Conservation (phyloP, 345 rosid species). For the Mallotus nudiflorus region DNA sequence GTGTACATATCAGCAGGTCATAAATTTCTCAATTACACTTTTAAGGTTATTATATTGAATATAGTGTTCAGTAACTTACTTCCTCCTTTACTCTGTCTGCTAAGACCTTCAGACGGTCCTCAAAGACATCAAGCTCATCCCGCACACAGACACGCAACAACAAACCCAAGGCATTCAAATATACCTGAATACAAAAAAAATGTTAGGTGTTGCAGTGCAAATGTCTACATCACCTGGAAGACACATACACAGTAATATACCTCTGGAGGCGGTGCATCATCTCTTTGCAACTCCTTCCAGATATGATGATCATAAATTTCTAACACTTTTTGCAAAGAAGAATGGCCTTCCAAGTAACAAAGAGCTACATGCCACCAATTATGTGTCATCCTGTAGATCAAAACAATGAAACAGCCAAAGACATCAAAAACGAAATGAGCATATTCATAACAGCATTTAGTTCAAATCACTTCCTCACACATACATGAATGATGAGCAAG, state of each 20-base stretch:
- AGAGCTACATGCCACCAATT: constrained; percentile 99
- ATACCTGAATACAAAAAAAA: constrained; percentile 51
- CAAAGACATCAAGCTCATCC: constrained; percentile 47
- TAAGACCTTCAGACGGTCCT: constrained; percentile 53
- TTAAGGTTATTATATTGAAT: background rate
- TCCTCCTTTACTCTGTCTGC: constrained; percentile 47
- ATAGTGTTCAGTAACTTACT: constrained; percentile 35
- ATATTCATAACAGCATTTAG: background rate
- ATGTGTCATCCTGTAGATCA: constrained; percentile 65
- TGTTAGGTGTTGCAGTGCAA: constrained; percentile 6
- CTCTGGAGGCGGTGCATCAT: constrained; percentile 54
- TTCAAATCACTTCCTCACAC: constrained; percentile 8
- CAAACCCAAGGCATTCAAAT: constrained; percentile 76
- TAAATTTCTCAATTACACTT: background rate
- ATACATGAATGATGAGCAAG: constrained; percentile 81
- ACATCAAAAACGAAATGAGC: background rate
- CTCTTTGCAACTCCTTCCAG: constrained; percentile 73
- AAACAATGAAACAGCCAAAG: background rate
- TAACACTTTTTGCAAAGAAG: constrained; percentile 52
- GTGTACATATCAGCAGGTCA: background rate
- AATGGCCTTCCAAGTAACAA: constrained; percentile 90
- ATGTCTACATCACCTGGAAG: background rate
- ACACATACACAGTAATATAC: constrained; percentile 27
- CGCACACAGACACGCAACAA: constrained; percentile 61
- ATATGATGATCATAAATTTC: constrained; percentile 71